Conservation (phyloP, 2,329 filamentous ascomycete genomes). For the Monilinia fructicola region DNA sequence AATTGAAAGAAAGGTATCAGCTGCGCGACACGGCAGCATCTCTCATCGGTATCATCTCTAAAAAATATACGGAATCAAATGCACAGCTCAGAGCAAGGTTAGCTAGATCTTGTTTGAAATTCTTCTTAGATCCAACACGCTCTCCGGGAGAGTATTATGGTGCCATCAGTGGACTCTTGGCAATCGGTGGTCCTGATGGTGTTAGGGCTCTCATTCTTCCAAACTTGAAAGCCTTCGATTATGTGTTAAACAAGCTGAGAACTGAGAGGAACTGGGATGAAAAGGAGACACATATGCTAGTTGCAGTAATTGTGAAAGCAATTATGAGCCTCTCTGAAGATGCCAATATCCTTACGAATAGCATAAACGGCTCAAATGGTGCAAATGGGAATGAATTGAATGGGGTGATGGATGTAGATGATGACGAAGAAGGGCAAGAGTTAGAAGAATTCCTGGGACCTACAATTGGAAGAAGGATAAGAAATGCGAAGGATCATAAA, state of each 20-base stretch:
- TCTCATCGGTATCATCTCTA: constrained; percentile 74
- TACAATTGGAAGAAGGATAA: constrained; percentile 36
- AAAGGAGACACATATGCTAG: constrained; percentile 60
- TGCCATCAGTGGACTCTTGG: constrained; percentile 75
- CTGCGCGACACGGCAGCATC: constrained; percentile 83
- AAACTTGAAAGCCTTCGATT: constrained; percentile 64
- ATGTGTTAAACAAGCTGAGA: constrained; percentile 56
- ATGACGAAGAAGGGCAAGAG: constrained; percentile 27
- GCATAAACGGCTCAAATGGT: constrained; percentile 30
- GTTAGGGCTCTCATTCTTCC: constrained; percentile 64
- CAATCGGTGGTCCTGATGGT: constrained; percentile 69
- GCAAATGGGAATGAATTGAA: constrained; percentile 23
- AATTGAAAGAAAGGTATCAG: constrained; percentile 65
- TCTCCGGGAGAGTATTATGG: constrained; percentile 85
- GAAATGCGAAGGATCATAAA: constrained; percentile 32
- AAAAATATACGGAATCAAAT: constrained; percentile 78
- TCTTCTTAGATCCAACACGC: constrained; percentile 83
- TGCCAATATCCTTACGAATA: constrained; percentile 26
- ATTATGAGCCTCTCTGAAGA: constrained; percentile 54
- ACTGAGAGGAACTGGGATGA: constrained; percentile 52
- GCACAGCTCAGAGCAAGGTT: constrained; percentile 83
- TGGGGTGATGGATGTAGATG: constrained; percentile 17
- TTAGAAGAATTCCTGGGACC: constrained; percentile 39
- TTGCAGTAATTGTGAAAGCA: constrained; percentile 56
- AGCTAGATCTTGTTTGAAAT: constrained; percentile 88